These are phyloP conservation scores for Buddleja alternifolia DNA, from an alignment of 257 asterid genomes.

Conservation along the genomic window DNA sequence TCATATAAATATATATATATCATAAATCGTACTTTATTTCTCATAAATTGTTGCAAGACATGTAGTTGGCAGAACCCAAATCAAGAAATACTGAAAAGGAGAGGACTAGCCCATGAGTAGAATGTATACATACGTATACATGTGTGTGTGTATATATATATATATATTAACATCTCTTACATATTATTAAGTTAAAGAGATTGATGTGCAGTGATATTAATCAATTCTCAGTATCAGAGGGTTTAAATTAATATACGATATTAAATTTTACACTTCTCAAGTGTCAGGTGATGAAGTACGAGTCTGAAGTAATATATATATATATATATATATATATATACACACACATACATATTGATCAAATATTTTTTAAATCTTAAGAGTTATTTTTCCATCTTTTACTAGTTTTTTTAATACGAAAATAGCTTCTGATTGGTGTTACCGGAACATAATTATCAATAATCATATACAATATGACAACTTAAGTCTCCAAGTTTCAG, in stretches of 20 bases:
- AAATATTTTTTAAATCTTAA: no score
- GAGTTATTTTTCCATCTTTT: no score
- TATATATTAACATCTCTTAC: background rate
- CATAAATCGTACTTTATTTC: slow-evolving; percentile 35
- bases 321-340: no score
- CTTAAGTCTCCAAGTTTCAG: no score
- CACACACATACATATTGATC: no score
- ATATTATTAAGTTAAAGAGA: background rate
- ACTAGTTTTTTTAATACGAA: no score
- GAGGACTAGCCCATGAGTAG: slow-evolving; percentile 18
- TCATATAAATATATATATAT: background rate
- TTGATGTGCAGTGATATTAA: slow-evolving; percentile 18
- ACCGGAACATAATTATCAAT: no score
- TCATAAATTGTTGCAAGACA: slow-evolving; percentile 25
- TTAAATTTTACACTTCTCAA: slow-evolving; percentile 2
- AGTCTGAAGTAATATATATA: no score
- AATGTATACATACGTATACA: no score
- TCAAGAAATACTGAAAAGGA: slow-evolving; percentile 33
- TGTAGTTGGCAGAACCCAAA: slow-evolving; percentile 31
- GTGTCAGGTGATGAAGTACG: slow-evolving; percentile 23
- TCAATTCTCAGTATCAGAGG: slow-evolving; percentile 13
- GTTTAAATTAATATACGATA: background rate
- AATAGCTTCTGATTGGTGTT: no score
- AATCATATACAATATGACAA: no score
- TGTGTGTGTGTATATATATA: no score